Evolutionary conservation across 495 filamentous ascomycete species (phyloP), one percentile per base, ranked within the genome.

Genomic region (Aspergillus biplanus): DNA sequence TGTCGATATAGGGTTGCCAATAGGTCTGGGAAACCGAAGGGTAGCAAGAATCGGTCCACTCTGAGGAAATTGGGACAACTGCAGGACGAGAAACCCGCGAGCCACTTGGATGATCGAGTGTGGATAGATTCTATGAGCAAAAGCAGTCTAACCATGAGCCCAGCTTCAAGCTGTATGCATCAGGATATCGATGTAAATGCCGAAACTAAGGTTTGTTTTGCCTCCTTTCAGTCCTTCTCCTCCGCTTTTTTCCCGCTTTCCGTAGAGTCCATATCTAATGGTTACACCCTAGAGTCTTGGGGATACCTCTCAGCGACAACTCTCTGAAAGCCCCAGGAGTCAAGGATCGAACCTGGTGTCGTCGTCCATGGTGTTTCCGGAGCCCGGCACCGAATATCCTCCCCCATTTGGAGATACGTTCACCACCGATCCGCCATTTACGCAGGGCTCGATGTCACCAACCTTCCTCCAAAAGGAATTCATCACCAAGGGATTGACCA

Each of bases 11-110:
- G 79, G 34, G 74, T 77, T 61, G 79, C 79, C 50, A 80, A 80
- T 56, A 75, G 79, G 21, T 80, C 79, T 11, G 79, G 79, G 7
- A 81, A 81, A 59, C 79, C 79, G 16, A 81, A 81, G 59, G 79
- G 79, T 7, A 81, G 77, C 62, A 81, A 81, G 56, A 81, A 81
- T 58, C 70, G 77, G 52, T 75, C 79, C 1, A 81, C 79, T 8
- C 62, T 81, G 13, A 71, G 74, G 63, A 80, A 79, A 47, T 44
- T 81, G 27, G 79, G 77, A 6, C 74, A 78, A 56, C 66, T 81
- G 18, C 75, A 77, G 52, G 73, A 77, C 47, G 70, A 70, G 2
- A 74, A 75, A 53, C 56, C 68, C 13, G 49, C 68, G 1, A 66
- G 67, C 46, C 68, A 33, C 4, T 16, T 27, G 16, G 18, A 53